Percentiles rank a stretch among this genome's conserved stretches.
phyloP scores from a whole-genome alignment of 1,284 basidiomycete species.

The Thecaphora thlaspeos region DNA sequence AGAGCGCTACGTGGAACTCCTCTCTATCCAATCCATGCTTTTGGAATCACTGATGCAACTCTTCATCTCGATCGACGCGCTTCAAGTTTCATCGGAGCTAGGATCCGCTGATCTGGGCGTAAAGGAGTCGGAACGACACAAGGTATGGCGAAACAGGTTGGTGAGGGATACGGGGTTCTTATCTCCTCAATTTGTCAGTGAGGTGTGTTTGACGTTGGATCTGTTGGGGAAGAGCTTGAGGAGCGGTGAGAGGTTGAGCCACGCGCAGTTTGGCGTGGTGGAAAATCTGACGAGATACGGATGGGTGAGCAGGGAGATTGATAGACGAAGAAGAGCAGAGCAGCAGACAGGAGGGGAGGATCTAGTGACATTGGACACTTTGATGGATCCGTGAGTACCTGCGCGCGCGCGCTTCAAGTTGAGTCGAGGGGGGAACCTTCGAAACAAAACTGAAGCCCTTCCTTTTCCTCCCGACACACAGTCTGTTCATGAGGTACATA shows the following conservation, averaged over 20 bases:
- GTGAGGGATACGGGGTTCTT: slow-evolving; percentile 24
- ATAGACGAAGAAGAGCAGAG: slow-evolving; percentile 2
- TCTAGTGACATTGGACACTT: slow-evolving; percentile 21
- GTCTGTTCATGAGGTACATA: slow-evolving; percentile 34
- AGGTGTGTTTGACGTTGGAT: slow-evolving; percentile 36
- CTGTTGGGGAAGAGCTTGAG: slow-evolving; percentile 32
- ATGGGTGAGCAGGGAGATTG: slow-evolving; percentile 2
- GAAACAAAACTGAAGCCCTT: no score
- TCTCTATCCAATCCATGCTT: slow-evolving; percentile 47
- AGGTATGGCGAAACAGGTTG: not conserved
- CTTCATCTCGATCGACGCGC: slow-evolving; percentile 12
- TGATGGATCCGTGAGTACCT: slow-evolving; percentile 16
- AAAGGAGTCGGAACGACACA: no score
- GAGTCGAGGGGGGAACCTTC: no score
- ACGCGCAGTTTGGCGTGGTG: slow-evolving; percentile 19
- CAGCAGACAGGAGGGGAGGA: no score
- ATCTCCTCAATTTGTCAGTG: slow-evolving; percentile 30
- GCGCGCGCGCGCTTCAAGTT: no score
- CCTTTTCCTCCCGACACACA: not conserved
- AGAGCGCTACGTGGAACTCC: slow-evolving; percentile 62
- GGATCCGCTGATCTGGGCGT: no score
- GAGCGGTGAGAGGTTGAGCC: slow-evolving; percentile 33
- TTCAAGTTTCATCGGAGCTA: not conserved
- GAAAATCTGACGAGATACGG: slow-evolving; percentile 27
- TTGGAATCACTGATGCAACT: slow-evolving; percentile 38